Percentiles rank a stretch among this genome's conserved stretches.
phyloP scores from a whole-genome alignment of 2,329 filamentous ascomycete genomes.

The Diaporthe aspalathi region DNA sequence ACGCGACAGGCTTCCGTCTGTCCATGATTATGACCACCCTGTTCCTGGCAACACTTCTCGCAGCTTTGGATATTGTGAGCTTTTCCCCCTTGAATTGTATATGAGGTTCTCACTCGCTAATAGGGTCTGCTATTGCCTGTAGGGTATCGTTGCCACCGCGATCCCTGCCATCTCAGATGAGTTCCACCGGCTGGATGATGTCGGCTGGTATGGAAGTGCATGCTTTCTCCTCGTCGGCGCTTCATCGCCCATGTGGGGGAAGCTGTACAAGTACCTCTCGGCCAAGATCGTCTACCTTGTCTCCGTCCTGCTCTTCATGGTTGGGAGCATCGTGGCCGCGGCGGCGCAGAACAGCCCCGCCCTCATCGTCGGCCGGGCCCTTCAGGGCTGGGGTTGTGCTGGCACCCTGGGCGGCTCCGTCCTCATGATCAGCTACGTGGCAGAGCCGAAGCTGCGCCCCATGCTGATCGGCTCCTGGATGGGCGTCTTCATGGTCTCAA shows the following conservation, averaged over 20 bases:
- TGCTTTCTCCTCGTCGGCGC: conserved; percentile 49
- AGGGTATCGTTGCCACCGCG: conserved; percentile 52
- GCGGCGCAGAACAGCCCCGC: conserved; percentile 32
- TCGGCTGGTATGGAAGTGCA: conserved; percentile 42
- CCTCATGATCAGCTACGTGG: conserved; percentile 31
- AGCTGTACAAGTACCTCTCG: conserved; percentile 41
- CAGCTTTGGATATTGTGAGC: conserved; percentile 11
- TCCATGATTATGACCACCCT: conserved; percentile 3
- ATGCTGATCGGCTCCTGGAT: conserved; percentile 29
- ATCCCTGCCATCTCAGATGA: conserved; percentile 54
- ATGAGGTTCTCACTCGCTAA: not conserved
- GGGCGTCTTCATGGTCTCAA: conserved; percentile 39
- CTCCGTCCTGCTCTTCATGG: conserved; percentile 10
- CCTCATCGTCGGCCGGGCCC: conserved; percentile 34
- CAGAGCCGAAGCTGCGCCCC: conserved; percentile 31
- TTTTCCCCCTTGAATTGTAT: not conserved
- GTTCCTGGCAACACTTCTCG: conserved; percentile 5
- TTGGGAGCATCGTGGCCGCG: conserved; percentile 31
- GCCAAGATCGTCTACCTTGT: conserved; percentile 32
- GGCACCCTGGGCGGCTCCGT: conserved; percentile 32
- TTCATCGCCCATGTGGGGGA: conserved; percentile 42
- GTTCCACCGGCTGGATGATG: conserved; percentile 46
- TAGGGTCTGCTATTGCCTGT: not conserved
- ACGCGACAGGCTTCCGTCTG: conserved; percentile 2
- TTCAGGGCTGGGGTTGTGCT: conserved; percentile 31